Evolutionary conservation across 1,284 basidiomycete genomes (phyloP), one percentile per base, ranked within the genome.

Genomic region (Cryptococcus sp.): DNA sequence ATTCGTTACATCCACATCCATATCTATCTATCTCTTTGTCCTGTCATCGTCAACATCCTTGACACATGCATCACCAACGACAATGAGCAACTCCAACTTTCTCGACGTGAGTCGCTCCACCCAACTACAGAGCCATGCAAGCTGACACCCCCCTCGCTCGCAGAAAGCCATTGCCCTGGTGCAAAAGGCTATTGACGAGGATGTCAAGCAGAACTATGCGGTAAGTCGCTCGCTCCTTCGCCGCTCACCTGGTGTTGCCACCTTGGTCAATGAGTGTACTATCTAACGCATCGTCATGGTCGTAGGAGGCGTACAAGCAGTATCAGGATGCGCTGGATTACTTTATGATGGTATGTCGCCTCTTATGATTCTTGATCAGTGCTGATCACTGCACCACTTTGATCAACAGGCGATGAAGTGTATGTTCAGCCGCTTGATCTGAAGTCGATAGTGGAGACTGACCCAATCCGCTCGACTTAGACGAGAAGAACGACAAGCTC

Each of bases 291-390:
- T 25, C 19, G 16, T 44, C 50, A 66, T 25, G 15, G 13, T 44
- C 31, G 31, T 58, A 86, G 47, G 93, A 95, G 74, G 93, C 94
- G 19, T 95, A 92, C 85, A 94, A 91, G 81, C 87, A 88, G 68
- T 93, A 93, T 79, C 89, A 91, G 81, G 96, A 98, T 83, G 86
- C 92, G 3, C 84, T 99, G 59, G 95, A 99, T 77, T 99, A 96
- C 80, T 99, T 99, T 78, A 93, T 98, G 89, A 89, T 98, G 80
- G 83, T 88, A 56, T 67, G 73, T 60, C 17, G 20, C 31, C 8
- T 35, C 31, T 8, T 8, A 35, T 35, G 31, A 13, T 35, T 2
- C 31, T 35, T 10, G 31, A 35, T 2, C 2, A 5, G 8, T 10
- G 31, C 31, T 35, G 8, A 35, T 35, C 31, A 10, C 23, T 47